A percentile compares a stretch with the other conserved stretches of the same genome.
These are phyloP conservation scores for Betula pendula DNA, from an alignment of 306 rosid genomes.

Conservation along the genomic window DNA sequence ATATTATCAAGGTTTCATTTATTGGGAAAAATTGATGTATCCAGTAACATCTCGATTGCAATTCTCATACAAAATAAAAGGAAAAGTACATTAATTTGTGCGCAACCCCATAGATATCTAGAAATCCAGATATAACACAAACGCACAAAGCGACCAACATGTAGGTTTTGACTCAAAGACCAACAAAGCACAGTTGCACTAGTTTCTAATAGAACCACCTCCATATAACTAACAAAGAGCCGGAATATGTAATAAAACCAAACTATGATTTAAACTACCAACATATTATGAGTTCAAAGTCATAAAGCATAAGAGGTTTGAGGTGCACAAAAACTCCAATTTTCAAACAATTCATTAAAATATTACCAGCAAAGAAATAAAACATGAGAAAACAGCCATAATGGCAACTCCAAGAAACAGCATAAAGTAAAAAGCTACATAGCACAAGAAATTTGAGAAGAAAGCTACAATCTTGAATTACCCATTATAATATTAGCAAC, in stretches of 20 bases:
- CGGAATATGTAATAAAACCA: not conserved
- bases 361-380: not conserved
- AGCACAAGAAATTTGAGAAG: constrained; percentile 20
- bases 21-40: not conserved
- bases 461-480: not conserved
- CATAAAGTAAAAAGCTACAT: not conserved
- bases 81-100: not conserved
- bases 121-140: not conserved
- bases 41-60: not conserved
- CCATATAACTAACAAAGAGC: not conserved
- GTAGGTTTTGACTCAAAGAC: not conserved
- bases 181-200: not conserved
- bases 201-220: not conserved
- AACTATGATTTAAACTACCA: not conserved
- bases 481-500: not conserved
- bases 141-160: not conserved
- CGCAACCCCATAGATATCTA: not conserved
- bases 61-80: not conserved
- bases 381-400: not conserved
- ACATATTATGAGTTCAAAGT: not conserved
- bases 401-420: not conserved
- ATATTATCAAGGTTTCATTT: not conserved
- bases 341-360: not conserved
- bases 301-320: not conserved
- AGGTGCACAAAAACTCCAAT: not conserved